These are phyloP conservation scores for Pseudonitzschia multistriata DNA, from an alignment of 108 stramenopile species.

Conservation along the genomic window DNA sequence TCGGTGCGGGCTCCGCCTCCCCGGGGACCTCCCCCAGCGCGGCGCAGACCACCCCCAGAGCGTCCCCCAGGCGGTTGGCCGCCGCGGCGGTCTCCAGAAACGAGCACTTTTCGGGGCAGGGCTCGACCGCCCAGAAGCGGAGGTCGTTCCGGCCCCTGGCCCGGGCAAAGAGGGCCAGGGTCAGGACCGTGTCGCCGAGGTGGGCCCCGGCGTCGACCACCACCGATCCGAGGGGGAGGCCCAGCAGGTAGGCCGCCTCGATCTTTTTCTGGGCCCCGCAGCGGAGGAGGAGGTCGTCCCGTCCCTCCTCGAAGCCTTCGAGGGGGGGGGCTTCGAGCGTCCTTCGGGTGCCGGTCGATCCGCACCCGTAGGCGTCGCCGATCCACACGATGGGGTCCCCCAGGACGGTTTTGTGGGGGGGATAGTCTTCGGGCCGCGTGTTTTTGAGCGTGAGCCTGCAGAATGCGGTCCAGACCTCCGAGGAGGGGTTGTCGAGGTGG, in stretches of 20 bases:
- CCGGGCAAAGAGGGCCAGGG: neutral
- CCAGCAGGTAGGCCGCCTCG: neutral
- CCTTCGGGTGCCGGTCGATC: neutral
- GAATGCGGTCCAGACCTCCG: neutral
- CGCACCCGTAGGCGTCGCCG: neutral
- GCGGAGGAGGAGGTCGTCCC: neutral
- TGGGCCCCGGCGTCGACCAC: slow-evolving; percentile 2
- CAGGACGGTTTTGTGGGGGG: neutral
- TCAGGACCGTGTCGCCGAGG: slow-evolving; percentile 5
- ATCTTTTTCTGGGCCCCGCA: neutral
- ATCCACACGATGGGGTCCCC: neutral
- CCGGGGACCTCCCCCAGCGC: neutral
- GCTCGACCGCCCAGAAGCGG: neutral
- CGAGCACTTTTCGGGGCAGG: neutral
- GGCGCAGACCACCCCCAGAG: neutral
- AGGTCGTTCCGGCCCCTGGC: neutral
- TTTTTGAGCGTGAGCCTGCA: neutral
- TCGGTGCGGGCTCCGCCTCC: neutral
- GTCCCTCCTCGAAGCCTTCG: neutral
- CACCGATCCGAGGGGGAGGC: neutral
- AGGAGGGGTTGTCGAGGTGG: neutral
- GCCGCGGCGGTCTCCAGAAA: neutral
- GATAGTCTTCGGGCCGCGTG: slow-evolving; percentile 3
- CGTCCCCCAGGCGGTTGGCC: neutral
- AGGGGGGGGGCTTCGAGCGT: neutral